phyloP scores from a whole-genome alignment of 1,139 yeast genomes.

The Geotrichum australiense region DNA sequence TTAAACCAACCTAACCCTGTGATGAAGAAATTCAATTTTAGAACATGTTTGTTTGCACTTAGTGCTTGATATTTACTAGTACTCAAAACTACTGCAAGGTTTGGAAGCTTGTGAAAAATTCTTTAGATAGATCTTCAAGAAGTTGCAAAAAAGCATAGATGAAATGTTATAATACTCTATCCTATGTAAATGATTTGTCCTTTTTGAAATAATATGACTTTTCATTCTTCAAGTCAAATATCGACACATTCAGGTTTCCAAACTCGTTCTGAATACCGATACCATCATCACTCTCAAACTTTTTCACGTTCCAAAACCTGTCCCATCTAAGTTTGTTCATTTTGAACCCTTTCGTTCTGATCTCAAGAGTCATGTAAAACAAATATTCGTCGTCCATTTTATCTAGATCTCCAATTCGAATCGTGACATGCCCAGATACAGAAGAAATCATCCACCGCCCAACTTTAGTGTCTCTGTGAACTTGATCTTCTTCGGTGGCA shows the following conservation, averaged over 20 bases:
- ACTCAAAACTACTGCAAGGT: background rate
- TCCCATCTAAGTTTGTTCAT: slow-evolving; percentile 40
- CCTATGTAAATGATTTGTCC: background rate
- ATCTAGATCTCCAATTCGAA: slow-evolving; percentile 51
- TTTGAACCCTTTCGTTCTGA: slow-evolving; percentile 50
- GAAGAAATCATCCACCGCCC: slow-evolving; percentile 38
- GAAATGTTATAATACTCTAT: background rate
- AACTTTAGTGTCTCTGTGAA: slow-evolving; percentile 24
- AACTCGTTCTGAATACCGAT: background rate
- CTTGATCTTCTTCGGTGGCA: slow-evolving; percentile 26
- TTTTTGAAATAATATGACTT: slow-evolving; percentile 5
- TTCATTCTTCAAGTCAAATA: slow-evolving; percentile 1
- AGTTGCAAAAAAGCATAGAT: background rate
- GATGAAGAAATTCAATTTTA: no score
- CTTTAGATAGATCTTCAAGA: background rate
- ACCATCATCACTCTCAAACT: background rate
- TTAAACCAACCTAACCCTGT: no score
- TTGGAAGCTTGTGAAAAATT: background rate
- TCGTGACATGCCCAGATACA: slow-evolving; percentile 40
- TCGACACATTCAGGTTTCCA: background rate
- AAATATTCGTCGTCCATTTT: slow-evolving; percentile 51
- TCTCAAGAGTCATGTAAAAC: slow-evolving; percentile 55
- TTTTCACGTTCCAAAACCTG: slow-evolving; percentile 2
- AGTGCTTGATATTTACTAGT: no score
- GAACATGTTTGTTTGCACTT: no score